Evolutionary conservation across 2,329 filamentous ascomycete species (phyloP).

Genomic region (Botrytis byssoidea): DNA sequence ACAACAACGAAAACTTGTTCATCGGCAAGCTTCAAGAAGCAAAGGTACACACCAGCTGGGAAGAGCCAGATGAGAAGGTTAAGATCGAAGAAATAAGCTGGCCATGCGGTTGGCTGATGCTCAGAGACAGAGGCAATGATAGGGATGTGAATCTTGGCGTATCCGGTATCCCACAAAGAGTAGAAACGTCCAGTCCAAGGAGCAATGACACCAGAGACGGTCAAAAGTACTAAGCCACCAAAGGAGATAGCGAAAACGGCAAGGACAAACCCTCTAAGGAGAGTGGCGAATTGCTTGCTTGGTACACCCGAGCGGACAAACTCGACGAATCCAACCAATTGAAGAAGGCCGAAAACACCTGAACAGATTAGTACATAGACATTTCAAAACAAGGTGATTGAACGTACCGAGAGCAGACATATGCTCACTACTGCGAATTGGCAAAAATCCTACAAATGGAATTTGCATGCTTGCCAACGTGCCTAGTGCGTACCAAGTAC

Average conservation of each 20-base stretch:
- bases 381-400: constrained; percentile 17
- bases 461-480: constrained; percentile 99
- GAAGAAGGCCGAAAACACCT: constrained; percentile 94
- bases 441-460: constrained; percentile 95
- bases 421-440: constrained; percentile 95
- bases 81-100: constrained; percentile 97
- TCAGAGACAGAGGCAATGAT: constrained; percentile 99
- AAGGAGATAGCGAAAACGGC: constrained; percentile 72
- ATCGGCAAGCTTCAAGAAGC: constrained; percentile 89
- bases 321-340: constrained; percentile 88
- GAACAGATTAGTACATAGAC: constrained; percentile 19
- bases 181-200: constrained; percentile 99
- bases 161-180: constrained; percentile 97
- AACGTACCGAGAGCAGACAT: constrained; percentile 88
- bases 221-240: constrained; percentile 77
- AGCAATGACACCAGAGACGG: constrained; percentile 85
- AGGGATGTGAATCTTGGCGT: constrained; percentile 98
- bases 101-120: constrained; percentile 98
- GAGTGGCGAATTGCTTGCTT: constrained; percentile 89
- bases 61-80: constrained; percentile 99
- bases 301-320: constrained; percentile 86
- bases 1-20: constrained; percentile 98
- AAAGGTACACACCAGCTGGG: constrained; percentile 96
- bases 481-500: constrained; percentile 95
- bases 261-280: constrained; percentile 75